Evolutionary conservation across 805 yeast species (phyloP).

Genomic region (Wickerhamiella kazuoi): DNA sequence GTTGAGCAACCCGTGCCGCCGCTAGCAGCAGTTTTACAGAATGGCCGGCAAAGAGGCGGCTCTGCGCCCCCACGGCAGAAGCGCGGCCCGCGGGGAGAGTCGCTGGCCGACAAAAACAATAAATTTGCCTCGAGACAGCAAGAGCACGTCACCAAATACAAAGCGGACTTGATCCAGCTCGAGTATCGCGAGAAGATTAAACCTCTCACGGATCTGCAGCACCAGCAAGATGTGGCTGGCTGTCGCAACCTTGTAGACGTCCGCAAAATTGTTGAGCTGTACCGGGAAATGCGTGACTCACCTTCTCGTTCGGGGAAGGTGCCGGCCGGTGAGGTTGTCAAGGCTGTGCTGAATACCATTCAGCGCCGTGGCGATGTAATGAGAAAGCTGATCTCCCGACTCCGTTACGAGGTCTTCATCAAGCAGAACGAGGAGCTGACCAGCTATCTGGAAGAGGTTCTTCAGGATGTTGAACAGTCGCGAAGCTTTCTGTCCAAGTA

Average conservation of each 20-base stretch:
- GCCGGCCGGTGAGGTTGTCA: conserved; percentile 12
- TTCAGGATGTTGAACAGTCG: conserved; percentile 10
- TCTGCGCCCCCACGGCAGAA: too few species aligned
- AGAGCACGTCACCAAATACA: too few species aligned
- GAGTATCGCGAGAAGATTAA: not conserved
- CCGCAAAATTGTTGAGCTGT: conserved; percentile 12
- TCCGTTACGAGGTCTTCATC: conserved; percentile 9
- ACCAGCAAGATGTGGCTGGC: conserved; percentile 8
- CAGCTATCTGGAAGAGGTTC: conserved; percentile 11
- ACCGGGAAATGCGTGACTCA: conserved; percentile 11
- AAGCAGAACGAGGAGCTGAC: conserved; percentile 11
- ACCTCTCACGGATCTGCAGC: not conserved
- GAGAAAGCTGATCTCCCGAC: conserved; percentile 10
- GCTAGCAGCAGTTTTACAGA: not conserved
- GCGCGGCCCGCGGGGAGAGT: too few species aligned
- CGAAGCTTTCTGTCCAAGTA: conserved; percentile 11
- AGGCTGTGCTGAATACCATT: conserved; percentile 12
- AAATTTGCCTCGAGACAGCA: too few species aligned
- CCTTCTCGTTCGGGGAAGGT: conserved; percentile 2
- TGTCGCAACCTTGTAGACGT: conserved; percentile 11
- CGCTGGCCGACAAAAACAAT: too few species aligned
- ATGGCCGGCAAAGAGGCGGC: too few species aligned
- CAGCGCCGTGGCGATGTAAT: conserved; percentile 10
- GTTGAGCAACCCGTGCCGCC: not conserved
- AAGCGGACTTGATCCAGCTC: too few species aligned